Conservation (phyloP, 169 alveolate species). For the Plasmodium fragile region DNA sequence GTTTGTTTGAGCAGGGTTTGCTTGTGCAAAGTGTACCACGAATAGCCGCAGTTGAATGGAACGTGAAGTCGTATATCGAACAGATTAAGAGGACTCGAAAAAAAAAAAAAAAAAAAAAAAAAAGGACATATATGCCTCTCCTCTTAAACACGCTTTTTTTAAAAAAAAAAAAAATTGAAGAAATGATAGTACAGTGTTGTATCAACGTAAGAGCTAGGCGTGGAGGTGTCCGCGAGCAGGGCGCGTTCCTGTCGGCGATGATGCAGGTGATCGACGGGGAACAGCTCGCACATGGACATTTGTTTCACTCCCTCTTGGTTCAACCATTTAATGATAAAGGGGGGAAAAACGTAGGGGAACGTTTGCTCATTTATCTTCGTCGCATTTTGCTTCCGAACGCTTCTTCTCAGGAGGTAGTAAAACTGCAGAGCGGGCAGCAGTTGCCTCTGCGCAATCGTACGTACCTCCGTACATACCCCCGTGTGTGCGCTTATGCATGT, state of each 20-base stretch:
- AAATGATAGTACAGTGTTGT: slow-evolving; percentile 1
- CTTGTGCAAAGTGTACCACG: too few species aligned
- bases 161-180: background rate
- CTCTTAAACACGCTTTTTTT: background rate
- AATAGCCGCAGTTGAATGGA: background rate
- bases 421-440: slow-evolving; percentile 4
- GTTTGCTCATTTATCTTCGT: slow-evolving; percentile 10
- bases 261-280: background rate
- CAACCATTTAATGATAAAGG: slow-evolving; percentile 26
- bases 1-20: too few species aligned
- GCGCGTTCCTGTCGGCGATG: background rate
- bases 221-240: background rate
- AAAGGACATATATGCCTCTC: background rate
- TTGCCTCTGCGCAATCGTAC: background rate
- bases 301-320: slow-evolving; percentile 30
- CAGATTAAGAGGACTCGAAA: background rate
- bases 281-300: background rate
- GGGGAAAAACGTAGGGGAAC: slow-evolving; percentile 9
- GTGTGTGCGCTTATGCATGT: background rate
- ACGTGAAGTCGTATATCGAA: background rate
- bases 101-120: background rate
- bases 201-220: background rate
- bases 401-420: slow-evolving; percentile 38
- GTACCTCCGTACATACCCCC: background rate
- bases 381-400: slow-evolving; percentile 6